These are phyloP conservation scores for Podospora tetraspora DNA, from an alignment of 495 filamentous ascomycete genomes.

Conservation along the genomic window DNA sequence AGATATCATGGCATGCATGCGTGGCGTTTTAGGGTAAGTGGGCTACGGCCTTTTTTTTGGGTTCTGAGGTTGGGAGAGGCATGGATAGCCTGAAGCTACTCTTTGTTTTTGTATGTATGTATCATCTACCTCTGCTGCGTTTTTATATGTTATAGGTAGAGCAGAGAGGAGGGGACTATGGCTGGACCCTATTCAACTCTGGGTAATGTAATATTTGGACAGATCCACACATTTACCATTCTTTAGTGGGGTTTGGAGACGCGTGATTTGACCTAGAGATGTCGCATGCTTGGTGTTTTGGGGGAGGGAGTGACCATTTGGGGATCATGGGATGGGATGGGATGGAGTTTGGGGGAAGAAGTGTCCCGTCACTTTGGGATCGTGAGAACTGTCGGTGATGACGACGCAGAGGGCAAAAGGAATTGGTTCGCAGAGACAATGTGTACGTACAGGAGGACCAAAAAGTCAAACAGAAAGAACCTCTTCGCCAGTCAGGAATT, in stretches of 20 bases:
- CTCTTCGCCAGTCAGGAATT: not conserved
- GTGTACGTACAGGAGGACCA: no score
- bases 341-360: no score
- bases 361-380: no score
- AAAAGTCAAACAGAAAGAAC: not conserved
- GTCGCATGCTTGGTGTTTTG: no score
- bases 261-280: no score
- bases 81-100: not conserved
- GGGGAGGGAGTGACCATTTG: no score
- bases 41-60: not conserved
- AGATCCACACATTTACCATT: not conserved
- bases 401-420: no score
- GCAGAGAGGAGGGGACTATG: not conserved
- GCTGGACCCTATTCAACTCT: not conserved
- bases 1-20: constrained; percentile 8
- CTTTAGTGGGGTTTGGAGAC: no score
- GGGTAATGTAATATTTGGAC: not conserved
- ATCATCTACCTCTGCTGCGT: not conserved
- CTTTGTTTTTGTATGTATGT: not conserved
- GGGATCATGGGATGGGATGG: no score
- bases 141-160: not conserved
- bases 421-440: not conserved
- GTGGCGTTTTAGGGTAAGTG: not conserved
- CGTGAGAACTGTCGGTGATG: no score
- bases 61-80: not conserved